Conservation (phyloP, 768 basidiomycete genomes). For the Sutorius australiensis region DNA sequence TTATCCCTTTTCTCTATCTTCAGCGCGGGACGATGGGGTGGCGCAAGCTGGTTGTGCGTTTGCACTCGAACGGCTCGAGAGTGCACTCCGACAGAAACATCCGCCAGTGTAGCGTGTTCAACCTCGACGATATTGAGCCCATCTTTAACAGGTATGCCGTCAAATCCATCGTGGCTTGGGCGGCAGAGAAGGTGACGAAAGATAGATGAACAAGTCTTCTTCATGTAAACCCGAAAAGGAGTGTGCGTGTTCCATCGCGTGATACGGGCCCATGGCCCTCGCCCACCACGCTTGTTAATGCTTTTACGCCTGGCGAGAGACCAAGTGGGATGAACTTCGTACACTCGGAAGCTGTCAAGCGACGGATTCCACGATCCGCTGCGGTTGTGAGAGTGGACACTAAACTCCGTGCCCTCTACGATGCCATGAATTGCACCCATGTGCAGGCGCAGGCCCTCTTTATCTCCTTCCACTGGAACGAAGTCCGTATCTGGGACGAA, state of each 20-base stretch:
- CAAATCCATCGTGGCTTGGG: conserved; percentile 29
- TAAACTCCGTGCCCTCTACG: conserved; percentile 59
- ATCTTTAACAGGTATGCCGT: conserved; percentile 33
- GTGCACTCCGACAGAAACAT: conserved; percentile 48
- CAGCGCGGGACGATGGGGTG: conserved; percentile 35
- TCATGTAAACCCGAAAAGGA: conserved; percentile 53
- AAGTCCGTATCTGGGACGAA: conserved; percentile 49
- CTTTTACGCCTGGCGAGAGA: conserved; percentile 47
- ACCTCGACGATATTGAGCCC: conserved; percentile 48
- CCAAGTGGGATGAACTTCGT: conserved; percentile 56
- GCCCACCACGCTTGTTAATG: conserved; percentile 28
- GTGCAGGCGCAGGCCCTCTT: conserved; percentile 45
- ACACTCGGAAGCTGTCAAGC: conserved; percentile 48
- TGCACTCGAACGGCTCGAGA: conserved; percentile 40
- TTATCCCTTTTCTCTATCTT: conserved; percentile 36
- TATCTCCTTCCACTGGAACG: conserved; percentile 41
- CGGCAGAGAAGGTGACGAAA: conserved; percentile 42
- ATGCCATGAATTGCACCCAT: conserved; percentile 63
- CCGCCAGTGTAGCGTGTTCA: conserved; percentile 40
- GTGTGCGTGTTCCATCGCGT: conserved; percentile 52
- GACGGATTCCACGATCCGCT: conserved; percentile 54
- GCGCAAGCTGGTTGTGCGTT: conserved; percentile 42
- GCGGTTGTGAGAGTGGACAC: conserved; percentile 58
- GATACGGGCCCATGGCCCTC: conserved; percentile 52
- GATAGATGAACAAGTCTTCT: conserved; percentile 45